These are phyloP conservation scores for Phaeophleospora eucalypticola DNA, from an alignment of 2,329 filamentous ascomycete genomes.

Conservation along the genomic window DNA sequence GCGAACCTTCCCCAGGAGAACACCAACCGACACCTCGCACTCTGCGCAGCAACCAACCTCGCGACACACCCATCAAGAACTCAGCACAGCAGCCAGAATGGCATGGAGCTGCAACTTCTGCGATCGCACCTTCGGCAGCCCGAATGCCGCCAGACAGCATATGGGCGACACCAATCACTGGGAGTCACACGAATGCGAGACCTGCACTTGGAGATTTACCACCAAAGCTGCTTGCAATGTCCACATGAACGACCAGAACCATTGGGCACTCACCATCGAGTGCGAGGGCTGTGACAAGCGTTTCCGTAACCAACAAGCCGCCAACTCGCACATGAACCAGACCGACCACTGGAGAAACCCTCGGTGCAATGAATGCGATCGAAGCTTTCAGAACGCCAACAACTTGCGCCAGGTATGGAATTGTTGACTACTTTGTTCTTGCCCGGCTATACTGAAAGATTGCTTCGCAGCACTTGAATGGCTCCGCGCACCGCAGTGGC, in stretches of 20 bases:
- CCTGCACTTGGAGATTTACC: conserved; percentile 26
- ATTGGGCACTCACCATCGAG: conserved; percentile 23
- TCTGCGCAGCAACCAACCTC: too few relatives aligned
- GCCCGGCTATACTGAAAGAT: neutral
- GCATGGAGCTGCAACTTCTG: conserved; percentile 19
- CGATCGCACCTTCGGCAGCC: conserved; percentile 11
- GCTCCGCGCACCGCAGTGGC: conserved; percentile 45
- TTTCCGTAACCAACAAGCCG: conserved; percentile 9
- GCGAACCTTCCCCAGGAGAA: too few relatives aligned
- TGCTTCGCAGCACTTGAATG: conserved; percentile 56
- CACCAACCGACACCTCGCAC: too few relatives aligned
- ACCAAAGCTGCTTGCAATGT: conserved; percentile 23
- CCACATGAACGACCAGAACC: conserved; percentile 32
- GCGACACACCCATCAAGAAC: too few relatives aligned
- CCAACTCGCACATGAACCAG: conserved; percentile 28
- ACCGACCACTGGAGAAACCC: conserved; percentile 30
- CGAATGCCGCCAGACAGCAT: conserved; percentile 11
- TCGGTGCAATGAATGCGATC: conserved; percentile 29
- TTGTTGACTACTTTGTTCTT: neutral
- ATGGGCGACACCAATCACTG: conserved; percentile 18
- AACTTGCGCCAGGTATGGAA: conserved; percentile 24
- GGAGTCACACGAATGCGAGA: conserved; percentile 29
- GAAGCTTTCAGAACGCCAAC: conserved; percentile 32
- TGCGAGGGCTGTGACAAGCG: conserved; percentile 27
- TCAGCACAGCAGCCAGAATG: too few relatives aligned